Evolutionary conservation across 495 filamentous ascomycete genomes (phyloP).

Genomic region (Terfezia claveryi): DNA sequence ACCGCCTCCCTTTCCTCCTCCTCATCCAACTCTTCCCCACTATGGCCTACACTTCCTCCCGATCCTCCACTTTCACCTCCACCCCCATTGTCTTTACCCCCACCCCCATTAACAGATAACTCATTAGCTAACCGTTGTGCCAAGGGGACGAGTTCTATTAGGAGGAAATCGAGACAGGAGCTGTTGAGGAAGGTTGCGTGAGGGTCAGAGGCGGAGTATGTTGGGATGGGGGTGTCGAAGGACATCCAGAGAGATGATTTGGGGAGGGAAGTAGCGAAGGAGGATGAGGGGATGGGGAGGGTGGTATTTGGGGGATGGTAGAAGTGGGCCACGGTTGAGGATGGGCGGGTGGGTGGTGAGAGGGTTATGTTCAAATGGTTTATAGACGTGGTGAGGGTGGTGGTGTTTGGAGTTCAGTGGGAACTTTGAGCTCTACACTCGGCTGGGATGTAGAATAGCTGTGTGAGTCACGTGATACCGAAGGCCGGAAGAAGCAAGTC

Average conservation of each 20-base stretch:
- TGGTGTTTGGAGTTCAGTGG: too few relatives aligned
- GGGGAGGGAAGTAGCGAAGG: too few relatives aligned
- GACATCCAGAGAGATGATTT: constrained; percentile 31
- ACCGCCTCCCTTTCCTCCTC: constrained; percentile 64
- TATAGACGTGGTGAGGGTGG: too few relatives aligned
- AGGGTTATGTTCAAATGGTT: too few relatives aligned
- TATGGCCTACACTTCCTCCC: constrained; percentile 16
- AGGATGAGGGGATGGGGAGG: too few relatives aligned
- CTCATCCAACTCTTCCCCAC: constrained; percentile 24
- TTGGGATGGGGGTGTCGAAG: constrained; percentile 45
- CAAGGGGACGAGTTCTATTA: constrained; percentile 92
- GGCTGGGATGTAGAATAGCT: too few relatives aligned
- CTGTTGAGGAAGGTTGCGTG: constrained; percentile 53
- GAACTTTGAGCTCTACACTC: too few relatives aligned
- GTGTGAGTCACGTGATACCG: too few relatives aligned
- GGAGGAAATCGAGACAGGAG: constrained; percentile 71
- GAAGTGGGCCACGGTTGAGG: too few relatives aligned
- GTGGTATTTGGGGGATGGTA: too few relatives aligned
- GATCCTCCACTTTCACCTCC: constrained; percentile 1
- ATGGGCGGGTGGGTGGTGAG: too few relatives aligned
- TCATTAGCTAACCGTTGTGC: constrained; percentile 55
- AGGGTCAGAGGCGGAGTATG: constrained; percentile 54
- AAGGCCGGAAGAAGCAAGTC: too few relatives aligned
- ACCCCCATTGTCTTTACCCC: constrained; percentile 6
- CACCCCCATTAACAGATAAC: neutral